Base-by-base conservation (phyloP, 73 alveolate species). In the Breviolum minutum region DNA sequence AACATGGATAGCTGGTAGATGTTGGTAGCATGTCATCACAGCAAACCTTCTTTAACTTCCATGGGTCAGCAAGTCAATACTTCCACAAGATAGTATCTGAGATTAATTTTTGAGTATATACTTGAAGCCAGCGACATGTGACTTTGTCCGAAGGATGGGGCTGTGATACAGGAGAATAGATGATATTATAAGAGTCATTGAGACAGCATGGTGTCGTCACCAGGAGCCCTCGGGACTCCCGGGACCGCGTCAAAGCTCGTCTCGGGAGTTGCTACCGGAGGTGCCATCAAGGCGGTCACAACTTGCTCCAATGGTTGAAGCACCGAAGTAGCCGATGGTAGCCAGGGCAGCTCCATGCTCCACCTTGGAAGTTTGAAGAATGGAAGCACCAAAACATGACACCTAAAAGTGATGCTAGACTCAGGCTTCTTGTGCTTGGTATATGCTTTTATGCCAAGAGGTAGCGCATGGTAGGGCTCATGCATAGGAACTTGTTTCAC, bases 151-250 rank as follows among this genome's bases (percentile, higher is more conserved):
- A 77, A 30, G 87, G 63, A 77, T 17, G 68, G 30, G 16, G 69
- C 54, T 40, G 0, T 40, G 54, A 40, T 40, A 2, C 0, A 40
- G 54, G 54, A 40, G 54, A 40, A 0, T 2, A 40, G 54, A 40
- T 40, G 54, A 40, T 0, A 40, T 40, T 66, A 66, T 11, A 13
- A 66, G 3, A 40, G 54, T 2, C 54, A 40, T 40, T 40, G 54
- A 40, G 54, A 40, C 54, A 40, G 54, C 54, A 40, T 40, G 54
- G 54, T 40, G 54, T 40, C 3, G 0, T 40, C 54, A 40, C 54
- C 94, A 62, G 79, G 94, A 85, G 94, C 94, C 94, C 54, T 62
- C 9, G 5, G 94, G 94, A 8, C 9, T 62, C 5, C 94, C 94
- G 20, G 94, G 79, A 7, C 94, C 94, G 17, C 94, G 94, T 29